Conservation (phyloP, 345 rosid species). For the Murraya koenigii region DNA sequence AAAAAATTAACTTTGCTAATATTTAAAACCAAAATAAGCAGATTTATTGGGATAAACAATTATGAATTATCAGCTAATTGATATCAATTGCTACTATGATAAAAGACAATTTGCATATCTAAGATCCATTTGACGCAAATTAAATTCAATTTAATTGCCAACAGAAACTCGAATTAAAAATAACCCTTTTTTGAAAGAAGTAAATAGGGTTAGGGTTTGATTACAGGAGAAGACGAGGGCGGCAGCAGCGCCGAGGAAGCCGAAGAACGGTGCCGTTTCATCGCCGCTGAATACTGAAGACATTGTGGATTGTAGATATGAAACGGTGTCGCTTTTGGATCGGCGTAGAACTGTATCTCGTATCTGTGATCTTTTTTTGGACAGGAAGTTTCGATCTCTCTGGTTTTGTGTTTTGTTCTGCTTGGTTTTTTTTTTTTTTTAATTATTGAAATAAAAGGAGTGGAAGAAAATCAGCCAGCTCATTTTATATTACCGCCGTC, state of each 20-base stretch:
- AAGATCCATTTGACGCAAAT: background rate
- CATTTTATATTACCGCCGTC: background rate
- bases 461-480: background rate
- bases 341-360: background rate
- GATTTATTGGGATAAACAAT: background rate
- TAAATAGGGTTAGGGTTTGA: background rate
- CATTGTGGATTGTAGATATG: slow-evolving; percentile 46
- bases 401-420: background rate
- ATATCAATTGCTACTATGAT: background rate
- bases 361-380: background rate
- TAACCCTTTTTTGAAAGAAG: background rate
- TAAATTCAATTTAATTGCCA: background rate
- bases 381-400: background rate
- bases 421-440: background rate
- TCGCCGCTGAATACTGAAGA: slow-evolving; percentile 69
- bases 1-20: background rate
- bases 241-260: slow-evolving; percentile 88
- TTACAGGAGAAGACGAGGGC: slow-evolving; percentile 91
- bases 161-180: background rate
- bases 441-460: background rate
- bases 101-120: background rate
- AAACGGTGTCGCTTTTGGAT: slow-evolving; percentile 15
- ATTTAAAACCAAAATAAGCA: background rate
- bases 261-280: slow-evolving; percentile 85
- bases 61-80: background rate